Base-by-base conservation (phyloP, 805 yeast genomes). In the Scheffersomyces coipomensis region DNA sequence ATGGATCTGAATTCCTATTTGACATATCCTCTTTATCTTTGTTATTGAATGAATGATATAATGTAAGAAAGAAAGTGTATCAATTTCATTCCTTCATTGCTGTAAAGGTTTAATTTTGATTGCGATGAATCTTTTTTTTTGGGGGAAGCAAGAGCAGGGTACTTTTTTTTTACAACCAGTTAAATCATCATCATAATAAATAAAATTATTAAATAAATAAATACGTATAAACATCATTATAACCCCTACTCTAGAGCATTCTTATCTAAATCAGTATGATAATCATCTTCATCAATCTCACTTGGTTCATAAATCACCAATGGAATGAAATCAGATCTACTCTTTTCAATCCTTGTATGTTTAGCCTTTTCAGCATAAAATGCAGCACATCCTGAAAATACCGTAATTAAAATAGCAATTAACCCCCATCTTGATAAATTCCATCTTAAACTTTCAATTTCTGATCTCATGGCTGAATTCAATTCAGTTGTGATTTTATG, bases 381-480 rank as follows among this genome's bases (percentile, higher is more conserved):
- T 4, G 82, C 71, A 17, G 66, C 57, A 46, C 71, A 67, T 2
- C 67, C 71, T 18, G 79, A 70, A 39, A 79, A 76, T 1, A 86
- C 86, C 45, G 84, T 71, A 1, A 81, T 68, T 17, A 85, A 61
- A 24, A 89, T 82, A 2, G 93, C 87, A 32, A 86, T 70, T 24
- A 93, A 67, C 8, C 97, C 97, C 58, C 93, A 78, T 40, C 97
- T 73, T 1, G 97, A 89, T 33, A 91, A 79, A 54, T 88, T 88
- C 99, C 99, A 91, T 51, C 98, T 73, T 44, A 91, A 71, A 42
- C 83, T 79, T 62, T 91, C 99, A 41, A 88, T 86, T 40, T 88
- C 93, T 0, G 93, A 83, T 55, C 88, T 79, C 56, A 89, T 76
- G 6, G 87, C 93, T 24, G 93, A 81, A 44, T 82, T 79, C 49